Percentiles rank a stretch among this genome's conserved stretches.
Evolutionary conservation across 1,284 basidiomycete genomes (phyloP).

Genomic region (Sporisorium exsertum): DNA sequence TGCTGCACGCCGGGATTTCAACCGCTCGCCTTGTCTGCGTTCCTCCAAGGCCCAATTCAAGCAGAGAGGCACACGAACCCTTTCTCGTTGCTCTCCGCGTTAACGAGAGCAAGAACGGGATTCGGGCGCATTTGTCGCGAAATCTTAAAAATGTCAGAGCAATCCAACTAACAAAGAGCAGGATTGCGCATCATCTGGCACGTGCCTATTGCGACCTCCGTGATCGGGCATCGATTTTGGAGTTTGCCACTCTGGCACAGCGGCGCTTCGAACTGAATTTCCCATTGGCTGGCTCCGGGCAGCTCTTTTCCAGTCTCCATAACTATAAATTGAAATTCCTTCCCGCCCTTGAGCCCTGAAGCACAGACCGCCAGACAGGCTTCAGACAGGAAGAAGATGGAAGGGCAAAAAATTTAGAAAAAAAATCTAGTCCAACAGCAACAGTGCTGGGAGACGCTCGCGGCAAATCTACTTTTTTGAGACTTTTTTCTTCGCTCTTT

Average conservation of each 20-base stretch:
- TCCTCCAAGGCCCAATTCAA: too few species aligned
- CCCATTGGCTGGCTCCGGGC: neutral
- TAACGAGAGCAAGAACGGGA: conserved; percentile 15
- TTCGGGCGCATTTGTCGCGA: neutral
- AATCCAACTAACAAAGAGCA: too few species aligned
- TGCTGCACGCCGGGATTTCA: conserved; percentile 9
- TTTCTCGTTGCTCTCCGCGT: too few species aligned
- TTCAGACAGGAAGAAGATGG: neutral
- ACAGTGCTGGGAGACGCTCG: neutral
- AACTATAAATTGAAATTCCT: too few species aligned
- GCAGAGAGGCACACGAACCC: conserved; percentile 4
- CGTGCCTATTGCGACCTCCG: conserved; percentile 17
- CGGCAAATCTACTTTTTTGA: conserved; percentile 11
- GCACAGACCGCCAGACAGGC: conserved; percentile 23
- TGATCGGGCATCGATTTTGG: conserved; percentile 15
- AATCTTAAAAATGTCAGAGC: neutral
- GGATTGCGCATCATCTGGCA: conserved; percentile 5
- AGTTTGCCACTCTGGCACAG: conserved; percentile 6
- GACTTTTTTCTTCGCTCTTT: conserved; percentile 18
- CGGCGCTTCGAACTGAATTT: neutral
- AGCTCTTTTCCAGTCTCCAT: neutral
- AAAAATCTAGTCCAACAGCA: neutral
- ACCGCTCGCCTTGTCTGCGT: neutral
- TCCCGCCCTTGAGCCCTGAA: neutral
- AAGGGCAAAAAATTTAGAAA: neutral